Percentiles rank a stretch among this genome's conserved stretches.
phyloP scores from a whole-genome alignment of 2,329 filamentous ascomycete species.

The Hyphodiscus sp. region DNA sequence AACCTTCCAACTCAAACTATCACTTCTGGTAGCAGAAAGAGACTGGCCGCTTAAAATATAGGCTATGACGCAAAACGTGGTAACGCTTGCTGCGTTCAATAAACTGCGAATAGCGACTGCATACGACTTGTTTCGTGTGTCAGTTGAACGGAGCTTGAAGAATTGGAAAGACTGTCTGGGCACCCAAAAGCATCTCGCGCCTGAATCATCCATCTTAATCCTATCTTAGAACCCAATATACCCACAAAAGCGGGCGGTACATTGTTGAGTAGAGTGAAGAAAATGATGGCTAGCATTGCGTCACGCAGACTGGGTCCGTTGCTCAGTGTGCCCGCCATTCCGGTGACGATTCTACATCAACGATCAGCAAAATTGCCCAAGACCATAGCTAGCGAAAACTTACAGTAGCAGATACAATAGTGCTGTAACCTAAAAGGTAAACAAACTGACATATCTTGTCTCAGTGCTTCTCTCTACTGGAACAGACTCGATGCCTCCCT shows the following conservation, averaged over 20 bases:
- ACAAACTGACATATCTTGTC: not conserved
- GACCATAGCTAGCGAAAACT: not conserved
- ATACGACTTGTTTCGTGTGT: conserved; percentile 38
- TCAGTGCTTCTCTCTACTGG: not conserved
- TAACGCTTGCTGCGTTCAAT: conserved; percentile 56
- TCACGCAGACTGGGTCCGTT: conserved; percentile 49
- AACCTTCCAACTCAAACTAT: conserved; percentile 43
- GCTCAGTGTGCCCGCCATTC: conserved; percentile 51
- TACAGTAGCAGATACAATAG: not conserved
- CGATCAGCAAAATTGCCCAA: not conserved
- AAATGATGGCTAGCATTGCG: conserved; percentile 50
- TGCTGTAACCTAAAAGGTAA: not conserved
- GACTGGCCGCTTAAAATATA: conserved; percentile 55
- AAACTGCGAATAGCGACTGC: conserved; percentile 53
- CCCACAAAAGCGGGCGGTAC: conserved; percentile 49
- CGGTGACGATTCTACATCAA: conserved; percentile 35
- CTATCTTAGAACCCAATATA: conserved; percentile 53
- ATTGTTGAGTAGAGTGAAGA: conserved; percentile 53
- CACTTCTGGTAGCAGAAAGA: conserved; percentile 45
- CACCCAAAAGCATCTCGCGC: conserved; percentile 55
- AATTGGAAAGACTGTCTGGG: not conserved
- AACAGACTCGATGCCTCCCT: not conserved
- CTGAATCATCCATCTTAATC: conserved; percentile 60
- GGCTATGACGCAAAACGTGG: conserved; percentile 57
- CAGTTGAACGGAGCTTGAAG: conserved; percentile 4